phyloP scores from a whole-genome alignment of 441 rosid species.

The Syzygium syzygioides region DNA sequence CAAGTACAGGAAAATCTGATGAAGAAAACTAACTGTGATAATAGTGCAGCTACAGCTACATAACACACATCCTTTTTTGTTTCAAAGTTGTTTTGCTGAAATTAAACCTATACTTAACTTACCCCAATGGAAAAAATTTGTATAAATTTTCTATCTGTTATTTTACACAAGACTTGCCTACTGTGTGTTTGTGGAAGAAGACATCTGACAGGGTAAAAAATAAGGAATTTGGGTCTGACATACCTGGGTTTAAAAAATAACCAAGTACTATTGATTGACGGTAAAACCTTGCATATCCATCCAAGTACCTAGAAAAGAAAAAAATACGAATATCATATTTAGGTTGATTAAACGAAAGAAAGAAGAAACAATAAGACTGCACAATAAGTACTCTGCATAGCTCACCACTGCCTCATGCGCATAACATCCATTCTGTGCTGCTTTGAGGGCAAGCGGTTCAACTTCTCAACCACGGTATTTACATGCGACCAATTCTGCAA shows the following conservation, averaged over 20 bases:
- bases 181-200: background rate
- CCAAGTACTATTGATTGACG: background rate
- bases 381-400: background rate
- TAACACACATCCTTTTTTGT: background rate
- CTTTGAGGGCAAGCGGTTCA: conserved; percentile 70
- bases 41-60: background rate
- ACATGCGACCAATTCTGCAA: conserved; percentile 85
- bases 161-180: background rate
- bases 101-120: background rate
- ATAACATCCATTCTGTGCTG: conserved; percentile 84
- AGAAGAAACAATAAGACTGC: background rate
- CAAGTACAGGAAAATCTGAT: background rate
- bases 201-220: background rate
- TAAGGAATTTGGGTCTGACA: background rate
- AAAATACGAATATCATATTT: background rate
- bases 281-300: background rate
- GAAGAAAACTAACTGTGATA: background rate
- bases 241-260: background rate
- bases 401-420: conserved; percentile 88
- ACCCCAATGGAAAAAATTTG: background rate
- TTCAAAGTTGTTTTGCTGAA: background rate
- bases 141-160: background rate
- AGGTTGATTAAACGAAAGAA: background rate
- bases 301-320: background rate
- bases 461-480: conserved; percentile 46